Conservation (phyloP, 176 grass and related monocot species). For the Zoysia japonica region DNA sequence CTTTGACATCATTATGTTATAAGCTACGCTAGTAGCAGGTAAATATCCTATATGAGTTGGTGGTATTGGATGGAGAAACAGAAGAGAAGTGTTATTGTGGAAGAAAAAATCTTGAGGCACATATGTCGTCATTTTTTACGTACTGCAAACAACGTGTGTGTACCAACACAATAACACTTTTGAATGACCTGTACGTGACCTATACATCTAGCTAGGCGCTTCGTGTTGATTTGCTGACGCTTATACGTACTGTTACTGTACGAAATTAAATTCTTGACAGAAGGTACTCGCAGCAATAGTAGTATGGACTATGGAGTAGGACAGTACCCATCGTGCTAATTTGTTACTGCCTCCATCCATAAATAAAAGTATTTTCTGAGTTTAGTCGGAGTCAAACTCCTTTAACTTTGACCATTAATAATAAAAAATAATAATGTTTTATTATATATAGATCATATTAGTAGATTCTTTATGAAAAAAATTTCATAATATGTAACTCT, state of each 20-base stretch:
- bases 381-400: too few relatives aligned
- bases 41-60: background rate
- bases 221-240: constrained; percentile 36
- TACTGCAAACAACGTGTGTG: constrained; percentile 6
- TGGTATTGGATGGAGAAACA: background rate
- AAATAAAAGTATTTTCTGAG: too few relatives aligned
- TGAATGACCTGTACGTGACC: constrained; percentile 5
- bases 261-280: background rate
- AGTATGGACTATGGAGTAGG: background rate
- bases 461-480: too few relatives aligned
- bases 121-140: background rate
- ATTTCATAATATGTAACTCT: too few relatives aligned
- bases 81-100: too few relatives aligned
- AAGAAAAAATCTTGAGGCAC: background rate
- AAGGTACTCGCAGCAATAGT: background rate
- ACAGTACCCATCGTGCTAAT: background rate
- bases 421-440: too few relatives aligned
- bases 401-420: too few relatives aligned
- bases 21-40: background rate
- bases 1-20: background rate
- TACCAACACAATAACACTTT: constrained; percentile 10
- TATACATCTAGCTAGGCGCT: constrained; percentile 19
- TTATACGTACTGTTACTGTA: background rate
- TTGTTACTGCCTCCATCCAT: too few relatives aligned
- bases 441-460: too few relatives aligned